Evolutionary conservation across 345 rosid species (phyloP).

Genomic region (Bruguiera sexangula): DNA sequence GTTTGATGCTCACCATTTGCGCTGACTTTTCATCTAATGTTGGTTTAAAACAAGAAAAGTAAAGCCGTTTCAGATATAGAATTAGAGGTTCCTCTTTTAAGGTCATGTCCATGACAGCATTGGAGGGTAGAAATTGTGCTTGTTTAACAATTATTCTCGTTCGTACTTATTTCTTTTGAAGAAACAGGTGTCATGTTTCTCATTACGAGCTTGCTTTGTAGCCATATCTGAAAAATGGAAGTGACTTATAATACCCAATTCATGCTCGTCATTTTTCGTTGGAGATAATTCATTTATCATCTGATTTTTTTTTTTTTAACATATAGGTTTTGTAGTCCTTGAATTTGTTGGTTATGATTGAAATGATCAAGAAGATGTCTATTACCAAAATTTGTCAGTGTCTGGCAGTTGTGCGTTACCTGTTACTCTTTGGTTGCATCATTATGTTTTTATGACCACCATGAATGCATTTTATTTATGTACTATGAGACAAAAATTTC

Average conservation of each 20-base stretch:
- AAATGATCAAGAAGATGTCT: too few relatives aligned
- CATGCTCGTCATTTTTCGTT: neutral
- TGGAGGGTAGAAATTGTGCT: conserved; percentile 56
- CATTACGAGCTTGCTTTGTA: conserved; percentile 73
- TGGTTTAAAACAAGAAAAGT: conserved; percentile 50
- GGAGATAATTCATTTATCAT: too few relatives aligned
- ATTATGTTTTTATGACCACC: too few relatives aligned
- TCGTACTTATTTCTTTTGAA: conserved; percentile 87
- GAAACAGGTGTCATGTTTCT: conserved; percentile 57
- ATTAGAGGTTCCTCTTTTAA: conserved; percentile 57
- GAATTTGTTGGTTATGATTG: too few relatives aligned
- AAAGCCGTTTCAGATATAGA: conserved; percentile 72
- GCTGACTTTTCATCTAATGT: conserved; percentile 5
- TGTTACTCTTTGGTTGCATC: too few relatives aligned
- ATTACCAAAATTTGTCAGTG: conserved; percentile 8
- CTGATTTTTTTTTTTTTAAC: too few relatives aligned
- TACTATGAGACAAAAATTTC: too few relatives aligned
- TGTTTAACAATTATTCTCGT: conserved; percentile 59
- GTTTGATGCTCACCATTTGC: neutral
- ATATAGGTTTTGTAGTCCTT: too few relatives aligned
- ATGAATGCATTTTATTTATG: too few relatives aligned
- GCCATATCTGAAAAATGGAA: conserved; percentile 50
- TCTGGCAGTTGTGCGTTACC: too few relatives aligned
- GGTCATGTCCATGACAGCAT: conserved; percentile 69
- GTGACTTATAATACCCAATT: conserved; percentile 15